These are phyloP conservation scores for Fusarium fujikuroi DNA, from an alignment of 2,329 filamentous ascomycete species.

Conservation along the genomic window DNA sequence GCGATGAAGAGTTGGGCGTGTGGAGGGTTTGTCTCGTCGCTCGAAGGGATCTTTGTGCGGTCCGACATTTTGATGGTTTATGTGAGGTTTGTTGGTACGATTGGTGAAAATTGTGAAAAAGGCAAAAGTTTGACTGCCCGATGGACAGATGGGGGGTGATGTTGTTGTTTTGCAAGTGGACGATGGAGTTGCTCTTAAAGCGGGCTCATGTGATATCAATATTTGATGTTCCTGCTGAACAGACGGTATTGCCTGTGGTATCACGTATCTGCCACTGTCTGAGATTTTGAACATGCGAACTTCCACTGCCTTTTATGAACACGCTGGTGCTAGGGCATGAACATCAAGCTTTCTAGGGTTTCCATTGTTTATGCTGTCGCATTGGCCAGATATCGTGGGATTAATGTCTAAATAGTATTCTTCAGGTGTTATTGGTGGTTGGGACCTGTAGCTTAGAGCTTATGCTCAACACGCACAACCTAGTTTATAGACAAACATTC, in stretches of 20 bases:
- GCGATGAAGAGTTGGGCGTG: background rate
- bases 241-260: background rate
- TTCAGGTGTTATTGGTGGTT: accelerated
- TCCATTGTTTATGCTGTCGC: background rate
- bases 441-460: background rate
- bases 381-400: background rate
- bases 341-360: background rate
- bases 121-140: background rate
- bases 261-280: no score
- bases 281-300: background rate
- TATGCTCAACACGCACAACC: background rate
- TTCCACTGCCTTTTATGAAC: background rate
- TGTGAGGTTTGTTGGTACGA: background rate
- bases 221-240: background rate
- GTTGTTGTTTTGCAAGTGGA: background rate
- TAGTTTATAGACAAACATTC: background rate
- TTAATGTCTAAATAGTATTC: background rate
- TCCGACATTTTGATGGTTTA: background rate
- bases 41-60: no score
- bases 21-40: background rate
- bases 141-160: accelerated
- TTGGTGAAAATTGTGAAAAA: background rate
- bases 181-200: background rate
- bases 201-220: accelerated
- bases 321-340: background rate